Conservation (phyloP, 2,329 filamentous ascomycete species). For the Ophiocordyceps camponoti-saundersi region DNA sequence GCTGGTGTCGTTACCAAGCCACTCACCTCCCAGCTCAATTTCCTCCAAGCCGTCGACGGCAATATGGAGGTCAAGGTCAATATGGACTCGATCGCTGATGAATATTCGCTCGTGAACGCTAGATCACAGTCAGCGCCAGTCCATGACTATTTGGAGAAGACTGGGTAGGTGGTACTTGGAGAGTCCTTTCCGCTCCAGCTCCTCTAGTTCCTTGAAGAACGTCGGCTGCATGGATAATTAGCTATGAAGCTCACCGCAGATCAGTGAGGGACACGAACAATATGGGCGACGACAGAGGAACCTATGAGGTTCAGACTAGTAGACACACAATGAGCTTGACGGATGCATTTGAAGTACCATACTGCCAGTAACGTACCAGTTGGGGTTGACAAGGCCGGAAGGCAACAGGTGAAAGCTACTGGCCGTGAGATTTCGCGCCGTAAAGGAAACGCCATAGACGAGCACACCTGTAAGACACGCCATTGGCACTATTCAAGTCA, state of each 20-base stretch:
- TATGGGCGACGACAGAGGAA: conserved; percentile 50
- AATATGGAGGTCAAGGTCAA: conserved; percentile 48
- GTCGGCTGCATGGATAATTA: conserved; percentile 6
- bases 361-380: conserved; percentile 14
- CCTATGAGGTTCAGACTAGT: conserved; percentile 52
- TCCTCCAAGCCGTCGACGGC: conserved; percentile 55
- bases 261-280: background rate
- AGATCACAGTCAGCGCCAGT: background rate
- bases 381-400: conserved; percentile 55
- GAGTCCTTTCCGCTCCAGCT: conserved; percentile 16
- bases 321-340: background rate
- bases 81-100: conserved; percentile 45
- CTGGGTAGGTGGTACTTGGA: background rate
- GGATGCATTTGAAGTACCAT: background rate
- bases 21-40: conserved; percentile 22
- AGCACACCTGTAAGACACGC: conserved; percentile 18
- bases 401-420: conserved; percentile 44
- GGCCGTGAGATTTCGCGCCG: conserved; percentile 4
- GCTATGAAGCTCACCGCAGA: background rate
- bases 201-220: conserved; percentile 24
- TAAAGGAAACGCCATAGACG: conserved; percentile 1
- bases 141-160: background rate
- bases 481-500: conserved; percentile 8
- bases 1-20: background rate
- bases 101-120: conserved; percentile 30